phyloP scores from a whole-genome alignment of 2,329 filamentous ascomycete species.

The Epichloe baconii region DNA sequence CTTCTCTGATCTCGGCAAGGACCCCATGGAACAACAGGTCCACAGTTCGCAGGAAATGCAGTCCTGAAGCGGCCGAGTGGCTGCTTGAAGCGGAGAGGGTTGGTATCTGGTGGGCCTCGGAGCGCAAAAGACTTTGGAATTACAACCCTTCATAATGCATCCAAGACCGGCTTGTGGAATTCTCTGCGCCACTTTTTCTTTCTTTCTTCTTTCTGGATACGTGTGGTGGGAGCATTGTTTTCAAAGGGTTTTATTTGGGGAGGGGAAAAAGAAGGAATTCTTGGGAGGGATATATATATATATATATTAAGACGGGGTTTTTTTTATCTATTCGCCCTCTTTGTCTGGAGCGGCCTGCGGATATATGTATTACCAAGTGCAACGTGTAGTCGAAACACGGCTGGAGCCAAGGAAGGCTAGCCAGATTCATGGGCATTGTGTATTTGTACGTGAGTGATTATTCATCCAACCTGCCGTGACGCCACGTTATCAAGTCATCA shows the following conservation, averaged over 20 bases:
- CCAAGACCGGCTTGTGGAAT: not conserved
- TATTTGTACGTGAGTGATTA: too few species aligned
- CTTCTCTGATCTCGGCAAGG: constrained; percentile 15
- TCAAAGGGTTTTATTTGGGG: not conserved
- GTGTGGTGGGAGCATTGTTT: not conserved
- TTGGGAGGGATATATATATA: not conserved
- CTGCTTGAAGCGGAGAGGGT: constrained; percentile 17
- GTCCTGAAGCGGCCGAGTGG: constrained; percentile 15
- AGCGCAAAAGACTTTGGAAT: constrained; percentile 10
- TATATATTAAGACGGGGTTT: too few species aligned
- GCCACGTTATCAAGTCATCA: too few species aligned
- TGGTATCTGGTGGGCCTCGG: constrained; percentile 19
- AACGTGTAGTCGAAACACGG: too few species aligned
- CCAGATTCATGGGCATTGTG: too few species aligned
- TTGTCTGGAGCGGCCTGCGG: too few species aligned
- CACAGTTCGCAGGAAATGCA: constrained; percentile 7
- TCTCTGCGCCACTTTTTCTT: not conserved
- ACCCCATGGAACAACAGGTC: constrained; percentile 15
- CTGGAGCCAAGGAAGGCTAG: too few species aligned
- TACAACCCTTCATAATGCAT: not conserved
- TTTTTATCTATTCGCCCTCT: too few species aligned
- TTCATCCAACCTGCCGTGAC: too few species aligned
- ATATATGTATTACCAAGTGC: too few species aligned
- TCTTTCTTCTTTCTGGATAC: not conserved
- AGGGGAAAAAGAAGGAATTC: not conserved